Base-by-base conservation (phyloP, 2,329 filamentous ascomycete species). In the Corniculantispora saksenae region DNA sequence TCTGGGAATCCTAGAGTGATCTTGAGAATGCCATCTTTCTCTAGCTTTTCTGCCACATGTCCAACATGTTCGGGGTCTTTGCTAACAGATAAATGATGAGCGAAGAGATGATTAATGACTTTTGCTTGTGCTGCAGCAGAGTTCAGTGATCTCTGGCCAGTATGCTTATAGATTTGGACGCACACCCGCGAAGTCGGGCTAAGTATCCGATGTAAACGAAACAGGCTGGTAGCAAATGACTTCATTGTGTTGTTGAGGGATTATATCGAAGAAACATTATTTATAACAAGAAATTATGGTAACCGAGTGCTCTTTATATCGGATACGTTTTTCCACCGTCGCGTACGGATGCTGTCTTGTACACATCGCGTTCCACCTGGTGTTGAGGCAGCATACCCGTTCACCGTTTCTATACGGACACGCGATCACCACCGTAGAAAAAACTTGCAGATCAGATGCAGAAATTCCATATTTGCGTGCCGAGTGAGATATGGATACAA, bases 1-100 rank as follows among this genome's bases (percentile, higher is more conserved):
- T 80, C 78, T 1, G 59, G 21, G 43, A 80, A 80, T 1, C 67
- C 62, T 0, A 80, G 66, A 1, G 63, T 72, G 47, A 80, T 69
- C 60, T 78, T 79, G 63, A 80, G 72, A 48, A 80, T 74, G 7
- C 78, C 78, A 2, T 53, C 35, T 10, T 48, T 12, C 15, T 66
- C 59, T 5, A 67, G 64, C 1, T 48, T 54, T 5, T 23, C 2
- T 1, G 59, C 61, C 6, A 67, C 51, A 9, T 13, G 29, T 2
- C 15, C 45, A 25, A 67, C 50, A 29, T 64, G 63, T 3, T 61
- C 23, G 9, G 32, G n/a, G 9, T 61, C 15, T 21, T 53, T 29
- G 32, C 47, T 53, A 21, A 27, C 25, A 1, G 47, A 53, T 2
- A 61, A 23, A 7, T 40, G 13, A 2, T 47, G 21, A 5, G 48